These are phyloP conservation scores for Candida anutae DNA, from an alignment of 1,139 yeast species.

Conservation along the genomic window DNA sequence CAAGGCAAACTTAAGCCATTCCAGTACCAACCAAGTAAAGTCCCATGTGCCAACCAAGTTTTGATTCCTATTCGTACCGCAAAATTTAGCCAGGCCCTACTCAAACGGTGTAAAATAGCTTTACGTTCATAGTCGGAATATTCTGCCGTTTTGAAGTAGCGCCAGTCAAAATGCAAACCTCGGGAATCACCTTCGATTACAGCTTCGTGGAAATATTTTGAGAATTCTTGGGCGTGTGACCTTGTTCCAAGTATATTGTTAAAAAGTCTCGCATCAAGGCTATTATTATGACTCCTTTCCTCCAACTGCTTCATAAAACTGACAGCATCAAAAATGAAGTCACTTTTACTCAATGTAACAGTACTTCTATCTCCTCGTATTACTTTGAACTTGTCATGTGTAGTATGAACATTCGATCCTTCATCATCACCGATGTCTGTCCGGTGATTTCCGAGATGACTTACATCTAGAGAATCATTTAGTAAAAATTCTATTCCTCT, in stretches of 20 bases:
- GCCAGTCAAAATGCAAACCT: conserved; percentile 30
- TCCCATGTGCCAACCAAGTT: conserved; percentile 58
- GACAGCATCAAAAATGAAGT: conserved; percentile 7
- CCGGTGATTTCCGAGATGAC: not conserved
- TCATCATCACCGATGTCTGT: not conserved
- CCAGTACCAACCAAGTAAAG: conserved; percentile 54
- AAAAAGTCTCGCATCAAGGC: conserved; percentile 6
- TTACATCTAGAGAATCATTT: not conserved
- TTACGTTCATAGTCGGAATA: conserved; percentile 29
- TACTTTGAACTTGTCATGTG: conserved; percentile 2
- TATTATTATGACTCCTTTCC: conserved; percentile 6
- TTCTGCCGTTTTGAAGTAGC: conserved; percentile 25
- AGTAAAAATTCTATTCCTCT: not conserved
- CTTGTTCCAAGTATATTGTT: not conserved
- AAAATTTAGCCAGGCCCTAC: conserved; percentile 50
- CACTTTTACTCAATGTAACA: conserved; percentile 2
- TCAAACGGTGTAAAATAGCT: conserved; percentile 37
- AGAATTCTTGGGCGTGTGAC: not conserved
- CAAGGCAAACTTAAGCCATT: conserved; percentile 55
- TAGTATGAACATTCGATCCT: not conserved
- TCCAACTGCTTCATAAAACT: conserved; percentile 3
- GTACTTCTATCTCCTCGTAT: conserved; percentile 2
- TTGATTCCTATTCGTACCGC: conserved; percentile 31
- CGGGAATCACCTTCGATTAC: conserved; percentile 29
- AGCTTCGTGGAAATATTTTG: conserved; percentile 24